Conservation (phyloP, 2,329 filamentous ascomycete genomes). For the Furcasterigmium furcatum region DNA sequence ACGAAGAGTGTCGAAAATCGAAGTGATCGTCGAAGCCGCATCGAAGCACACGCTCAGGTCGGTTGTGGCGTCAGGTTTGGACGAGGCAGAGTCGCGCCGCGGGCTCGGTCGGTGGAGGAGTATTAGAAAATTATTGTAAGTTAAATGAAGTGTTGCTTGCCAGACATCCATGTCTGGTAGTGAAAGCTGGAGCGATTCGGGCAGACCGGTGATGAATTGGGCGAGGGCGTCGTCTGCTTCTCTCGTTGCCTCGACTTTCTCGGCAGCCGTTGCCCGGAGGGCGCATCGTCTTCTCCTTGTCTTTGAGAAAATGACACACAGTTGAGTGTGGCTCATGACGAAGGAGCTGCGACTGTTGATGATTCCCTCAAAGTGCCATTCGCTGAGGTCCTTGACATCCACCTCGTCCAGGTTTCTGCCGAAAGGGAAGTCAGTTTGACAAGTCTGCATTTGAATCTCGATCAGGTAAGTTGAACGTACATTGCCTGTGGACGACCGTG, state of each 20-base stretch:
- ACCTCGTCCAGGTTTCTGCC: slow-evolving; percentile 43
- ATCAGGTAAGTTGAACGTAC: slow-evolving; percentile 14
- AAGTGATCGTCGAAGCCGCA: slow-evolving; percentile 19
- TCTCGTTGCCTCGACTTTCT: slow-evolving; percentile 20
- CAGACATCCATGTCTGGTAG: slow-evolving; percentile 17
- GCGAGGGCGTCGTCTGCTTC: slow-evolving; percentile 26
- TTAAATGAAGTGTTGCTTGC: slow-evolving; percentile 27
- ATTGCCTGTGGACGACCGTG: slow-evolving; percentile 51
- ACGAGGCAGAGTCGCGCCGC: neutral
- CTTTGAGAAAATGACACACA: slow-evolving; percentile 46
- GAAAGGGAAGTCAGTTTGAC: neutral
- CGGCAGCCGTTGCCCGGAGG: slow-evolving; percentile 11
- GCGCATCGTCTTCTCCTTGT: slow-evolving; percentile 19
- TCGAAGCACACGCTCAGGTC: slow-evolving; percentile 26
- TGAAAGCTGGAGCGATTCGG: slow-evolving; percentile 19
- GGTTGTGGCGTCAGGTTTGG: slow-evolving; percentile 11
- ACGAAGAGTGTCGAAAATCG: slow-evolving; percentile 24
- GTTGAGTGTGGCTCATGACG: slow-evolving; percentile 42
- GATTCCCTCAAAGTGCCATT: slow-evolving; percentile 39
- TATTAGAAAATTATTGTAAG: slow-evolving; percentile 29
- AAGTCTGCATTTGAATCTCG: neutral
- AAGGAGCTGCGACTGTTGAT: slow-evolving; percentile 35
- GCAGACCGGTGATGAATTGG: slow-evolving; percentile 22
- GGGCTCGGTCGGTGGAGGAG: slow-evolving; percentile 27
- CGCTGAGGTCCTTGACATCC: slow-evolving; percentile 40